Conservation (phyloP, 2,329 filamentous ascomycete species). For the Alternaria panax region DNA sequence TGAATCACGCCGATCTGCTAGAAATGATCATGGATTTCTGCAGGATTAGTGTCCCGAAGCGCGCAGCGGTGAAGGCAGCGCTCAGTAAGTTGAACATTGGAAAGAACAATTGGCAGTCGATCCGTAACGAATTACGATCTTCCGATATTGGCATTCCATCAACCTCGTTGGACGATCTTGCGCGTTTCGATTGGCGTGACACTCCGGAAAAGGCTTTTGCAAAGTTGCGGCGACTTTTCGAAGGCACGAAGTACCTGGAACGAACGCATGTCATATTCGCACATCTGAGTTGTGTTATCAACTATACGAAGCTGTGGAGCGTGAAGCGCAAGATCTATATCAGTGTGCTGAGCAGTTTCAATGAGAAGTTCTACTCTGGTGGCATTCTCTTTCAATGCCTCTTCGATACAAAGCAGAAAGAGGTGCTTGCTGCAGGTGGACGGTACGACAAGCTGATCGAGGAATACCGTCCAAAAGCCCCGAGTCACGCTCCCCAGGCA, state of each 20-base stretch:
- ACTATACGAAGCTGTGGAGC: slow-evolving; percentile 77
- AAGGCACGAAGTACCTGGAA: slow-evolving; percentile 61
- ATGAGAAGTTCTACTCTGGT: slow-evolving; percentile 83
- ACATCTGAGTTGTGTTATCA: slow-evolving; percentile 79
- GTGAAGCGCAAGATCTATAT: slow-evolving; percentile 82
- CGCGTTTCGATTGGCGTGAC: slow-evolving; percentile 87
- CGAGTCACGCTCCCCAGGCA: slow-evolving; percentile 57
- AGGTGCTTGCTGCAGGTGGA: slow-evolving; percentile 92
- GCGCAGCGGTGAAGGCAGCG: slow-evolving; percentile 78
- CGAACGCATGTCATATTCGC: slow-evolving; percentile 67
- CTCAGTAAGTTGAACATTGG: slow-evolving; percentile 87
- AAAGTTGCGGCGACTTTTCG: slow-evolving; percentile 64
- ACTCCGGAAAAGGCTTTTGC: slow-evolving; percentile 77
- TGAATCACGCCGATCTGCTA: slow-evolving; percentile 88
- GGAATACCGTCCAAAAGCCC: slow-evolving; percentile 77
- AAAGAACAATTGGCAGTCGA: slow-evolving; percentile 81
- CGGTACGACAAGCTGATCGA: slow-evolving; percentile 90
- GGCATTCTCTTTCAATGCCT: slow-evolving; percentile 91
- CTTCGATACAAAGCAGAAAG: slow-evolving; percentile 79
- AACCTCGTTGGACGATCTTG: slow-evolving; percentile 88
- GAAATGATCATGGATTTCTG: slow-evolving; percentile 91
- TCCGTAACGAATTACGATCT: slow-evolving; percentile 82
- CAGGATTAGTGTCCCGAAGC: slow-evolving; percentile 73
- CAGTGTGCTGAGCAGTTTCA: slow-evolving; percentile 84
- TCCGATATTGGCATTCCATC: slow-evolving; percentile 81